Conservation (phyloP, 495 filamentous ascomycete genomes). For the Penicillium turbatum region DNA sequence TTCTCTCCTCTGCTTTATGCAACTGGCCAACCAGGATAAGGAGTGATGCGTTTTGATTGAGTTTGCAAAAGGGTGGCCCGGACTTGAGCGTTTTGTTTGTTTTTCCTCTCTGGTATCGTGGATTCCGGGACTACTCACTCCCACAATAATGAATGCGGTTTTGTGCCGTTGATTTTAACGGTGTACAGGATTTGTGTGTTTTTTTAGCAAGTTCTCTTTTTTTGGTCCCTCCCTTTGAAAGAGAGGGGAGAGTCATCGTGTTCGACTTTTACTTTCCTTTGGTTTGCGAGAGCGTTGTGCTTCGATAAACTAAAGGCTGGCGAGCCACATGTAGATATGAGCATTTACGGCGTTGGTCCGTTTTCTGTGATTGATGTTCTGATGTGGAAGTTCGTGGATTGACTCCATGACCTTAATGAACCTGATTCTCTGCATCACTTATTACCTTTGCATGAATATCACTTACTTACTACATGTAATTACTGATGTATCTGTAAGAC, state of each 20-base stretch:
- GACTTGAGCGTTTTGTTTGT: slow-evolving; percentile 27
- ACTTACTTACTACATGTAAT: too few species aligned
- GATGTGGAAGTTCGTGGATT: slow-evolving; percentile 14
- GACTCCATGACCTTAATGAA: slow-evolving; percentile 22
- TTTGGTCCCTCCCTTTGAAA: slow-evolving; percentile 6
- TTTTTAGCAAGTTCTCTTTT: slow-evolving; percentile 20
- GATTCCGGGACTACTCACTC: slow-evolving; percentile 19
- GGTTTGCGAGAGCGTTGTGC: slow-evolving; percentile 31
- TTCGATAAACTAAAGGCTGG: slow-evolving; percentile 40
- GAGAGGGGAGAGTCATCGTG: slow-evolving; percentile 13
- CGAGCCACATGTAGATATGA: slow-evolving; percentile 47
- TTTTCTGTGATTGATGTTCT: slow-evolving; percentile 25
- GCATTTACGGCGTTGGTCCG: slow-evolving; percentile 42
- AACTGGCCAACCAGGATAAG: slow-evolving; percentile 27
- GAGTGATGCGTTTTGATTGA: slow-evolving; percentile 24
- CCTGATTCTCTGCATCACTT: slow-evolving; percentile 5
- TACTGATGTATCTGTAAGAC: not conserved
- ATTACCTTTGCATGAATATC: not conserved
- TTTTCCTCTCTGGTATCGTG: slow-evolving; percentile 18
- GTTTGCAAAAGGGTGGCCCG: slow-evolving; percentile 31
- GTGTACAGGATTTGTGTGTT: slow-evolving; percentile 33
- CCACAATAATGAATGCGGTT: slow-evolving; percentile 12
- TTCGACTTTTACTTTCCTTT: slow-evolving; percentile 25
- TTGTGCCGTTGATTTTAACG: slow-evolving; percentile 18
- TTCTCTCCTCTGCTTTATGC: slow-evolving; percentile 22